Conservation (phyloP, 2,329 filamentous ascomycete genomes). For the Phaeosphaeria sp. region DNA sequence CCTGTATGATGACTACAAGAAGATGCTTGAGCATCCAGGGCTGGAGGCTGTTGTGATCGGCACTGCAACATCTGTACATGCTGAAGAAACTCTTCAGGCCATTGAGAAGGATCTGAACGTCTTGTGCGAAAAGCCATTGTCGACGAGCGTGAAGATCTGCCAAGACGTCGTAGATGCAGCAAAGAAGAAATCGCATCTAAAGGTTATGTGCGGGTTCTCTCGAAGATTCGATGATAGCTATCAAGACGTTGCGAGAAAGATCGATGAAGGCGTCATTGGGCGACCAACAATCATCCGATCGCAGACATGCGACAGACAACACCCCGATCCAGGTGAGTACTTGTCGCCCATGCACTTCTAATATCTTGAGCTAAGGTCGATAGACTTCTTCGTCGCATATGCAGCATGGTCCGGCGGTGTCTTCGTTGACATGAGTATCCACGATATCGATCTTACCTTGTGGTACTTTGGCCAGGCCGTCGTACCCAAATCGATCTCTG, state of each 20-base stretch:
- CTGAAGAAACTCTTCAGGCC: slow-evolving; percentile 41
- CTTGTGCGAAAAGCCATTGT: slow-evolving; percentile 50
- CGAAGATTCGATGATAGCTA: slow-evolving; percentile 56
- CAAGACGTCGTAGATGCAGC: slow-evolving; percentile 44
- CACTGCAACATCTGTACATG: slow-evolving; percentile 45
- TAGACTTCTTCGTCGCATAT: slow-evolving; percentile 53
- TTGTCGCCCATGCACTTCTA: neutral
- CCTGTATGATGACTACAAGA: slow-evolving; percentile 55
- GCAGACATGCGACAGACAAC: slow-evolving; percentile 52
- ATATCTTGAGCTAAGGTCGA: slow-evolving; percentile 16
- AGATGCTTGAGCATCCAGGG: slow-evolving; percentile 53
- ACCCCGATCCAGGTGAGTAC: slow-evolving; percentile 24
- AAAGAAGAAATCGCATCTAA: slow-evolving; percentile 44
- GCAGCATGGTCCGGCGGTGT: slow-evolving; percentile 51
- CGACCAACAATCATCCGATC: slow-evolving; percentile 50
- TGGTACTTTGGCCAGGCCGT: slow-evolving; percentile 50
- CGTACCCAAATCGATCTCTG: slow-evolving; percentile 47
- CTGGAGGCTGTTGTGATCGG: slow-evolving; percentile 53
- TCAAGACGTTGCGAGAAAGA: slow-evolving; percentile 45
- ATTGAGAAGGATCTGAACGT: slow-evolving; percentile 47
- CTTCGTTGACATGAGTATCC: slow-evolving; percentile 54
- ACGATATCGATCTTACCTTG: slow-evolving; percentile 54
- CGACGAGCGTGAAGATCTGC: slow-evolving; percentile 37
- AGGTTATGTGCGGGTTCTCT: slow-evolving; percentile 55
- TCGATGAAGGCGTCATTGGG: slow-evolving; percentile 47